These are phyloP conservation scores for Fusarium papillatum DNA, from an alignment of 2,329 filamentous ascomycete genomes.

Conservation along the genomic window DNA sequence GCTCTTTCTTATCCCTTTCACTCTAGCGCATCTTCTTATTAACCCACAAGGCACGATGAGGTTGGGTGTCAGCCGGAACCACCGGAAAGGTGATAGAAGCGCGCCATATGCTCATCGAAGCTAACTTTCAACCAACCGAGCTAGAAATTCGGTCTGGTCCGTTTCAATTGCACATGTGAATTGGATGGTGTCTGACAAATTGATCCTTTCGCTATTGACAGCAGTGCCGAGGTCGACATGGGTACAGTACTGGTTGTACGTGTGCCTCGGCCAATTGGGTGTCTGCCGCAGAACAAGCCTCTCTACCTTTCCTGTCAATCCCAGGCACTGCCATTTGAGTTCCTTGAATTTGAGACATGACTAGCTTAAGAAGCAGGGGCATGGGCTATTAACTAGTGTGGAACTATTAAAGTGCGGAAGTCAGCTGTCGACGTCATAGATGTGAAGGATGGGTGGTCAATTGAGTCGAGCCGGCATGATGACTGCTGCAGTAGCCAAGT, in stretches of 20 bases:
- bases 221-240: background rate
- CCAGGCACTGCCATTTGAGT: constrained; percentile 30
- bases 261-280: background rate
- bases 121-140: background rate
- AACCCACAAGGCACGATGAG: background rate
- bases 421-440: constrained; percentile 1
- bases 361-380: constrained; percentile 22
- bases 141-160: background rate
- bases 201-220: background rate
- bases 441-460: background rate
- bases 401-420: background rate
- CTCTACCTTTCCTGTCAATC: constrained; percentile 6
- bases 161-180: background rate
- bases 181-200: background rate
- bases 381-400: background rate
- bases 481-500: background rate
- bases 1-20: background rate
- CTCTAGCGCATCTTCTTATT: background rate
- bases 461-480: background rate
- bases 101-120: background rate
- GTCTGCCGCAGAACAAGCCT: background rate
- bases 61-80: background rate
- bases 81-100: background rate
- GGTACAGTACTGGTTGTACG: background rate
- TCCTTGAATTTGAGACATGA: constrained; percentile 26